phyloP scores from a whole-genome alignment of 768 basidiomycete genomes.

The Crepidotus variabilis region DNA sequence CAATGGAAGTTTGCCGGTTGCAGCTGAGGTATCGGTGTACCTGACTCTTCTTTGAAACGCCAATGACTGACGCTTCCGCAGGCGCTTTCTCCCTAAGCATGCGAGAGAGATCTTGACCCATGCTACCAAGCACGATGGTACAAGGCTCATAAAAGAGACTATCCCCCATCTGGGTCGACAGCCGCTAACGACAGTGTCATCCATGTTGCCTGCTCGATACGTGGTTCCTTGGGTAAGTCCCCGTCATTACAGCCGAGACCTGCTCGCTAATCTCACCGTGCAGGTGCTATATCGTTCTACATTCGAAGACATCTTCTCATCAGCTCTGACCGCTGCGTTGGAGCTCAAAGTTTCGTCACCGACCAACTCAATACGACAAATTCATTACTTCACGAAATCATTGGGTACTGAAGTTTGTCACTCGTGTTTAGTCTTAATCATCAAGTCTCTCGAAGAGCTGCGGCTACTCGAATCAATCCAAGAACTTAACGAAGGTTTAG shows the following conservation, averaged over 20 bases:
- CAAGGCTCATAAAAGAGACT: slow-evolving; percentile 16
- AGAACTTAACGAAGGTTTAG: slow-evolving; percentile 3
- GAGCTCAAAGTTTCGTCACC: slow-evolving; percentile 5
- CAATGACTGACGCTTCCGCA: background rate
- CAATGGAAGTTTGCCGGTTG: slow-evolving; percentile 22
- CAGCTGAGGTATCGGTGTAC: slow-evolving; percentile 16
- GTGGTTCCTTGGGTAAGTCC: slow-evolving; percentile 22
- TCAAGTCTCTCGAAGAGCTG: slow-evolving; percentile 5
- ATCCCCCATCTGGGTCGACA: slow-evolving; percentile 16
- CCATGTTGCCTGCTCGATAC: slow-evolving; percentile 15
- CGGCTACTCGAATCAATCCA: slow-evolving; percentile 2
- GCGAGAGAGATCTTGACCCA: slow-evolving; percentile 20
- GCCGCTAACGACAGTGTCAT: slow-evolving; percentile 13
- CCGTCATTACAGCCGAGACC: background rate
- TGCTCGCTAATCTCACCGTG: background rate
- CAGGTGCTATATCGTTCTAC: slow-evolving; percentile 5
- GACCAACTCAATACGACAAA: background rate
- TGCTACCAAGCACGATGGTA: slow-evolving; percentile 23
- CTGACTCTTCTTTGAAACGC: background rate
- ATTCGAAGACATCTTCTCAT: slow-evolving; percentile 4
- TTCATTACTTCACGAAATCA: slow-evolving; percentile 2
- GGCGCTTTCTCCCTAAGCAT: slow-evolving; percentile 11
- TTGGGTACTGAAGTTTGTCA: slow-evolving; percentile 3
- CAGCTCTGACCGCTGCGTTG: slow-evolving; percentile 2
- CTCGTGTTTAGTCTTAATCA: slow-evolving; percentile 2